Evolutionary conservation across 495 filamentous ascomycete genomes (phyloP).

Genomic region (Penicillium cosmopolitanum): DNA sequence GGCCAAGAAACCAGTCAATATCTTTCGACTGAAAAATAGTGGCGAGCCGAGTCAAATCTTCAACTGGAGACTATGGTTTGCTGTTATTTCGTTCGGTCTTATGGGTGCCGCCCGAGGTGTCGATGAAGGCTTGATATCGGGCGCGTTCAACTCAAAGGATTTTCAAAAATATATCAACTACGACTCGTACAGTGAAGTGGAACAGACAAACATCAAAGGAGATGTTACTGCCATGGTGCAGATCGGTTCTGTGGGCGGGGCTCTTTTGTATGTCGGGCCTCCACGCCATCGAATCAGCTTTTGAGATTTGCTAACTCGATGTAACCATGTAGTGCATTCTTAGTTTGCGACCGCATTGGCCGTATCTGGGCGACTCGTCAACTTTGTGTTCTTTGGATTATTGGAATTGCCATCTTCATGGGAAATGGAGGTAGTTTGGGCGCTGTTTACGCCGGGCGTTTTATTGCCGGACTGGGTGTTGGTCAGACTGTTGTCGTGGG

Average conservation of each 20-base stretch:
- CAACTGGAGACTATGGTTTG: conserved; percentile 66
- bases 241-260: conserved; percentile 66
- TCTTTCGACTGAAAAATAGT: conserved; percentile 59
- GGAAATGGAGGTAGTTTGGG: conserved; percentile 59
- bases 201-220: conserved; percentile 60
- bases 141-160: conserved; percentile 60
- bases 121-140: conserved; percentile 72
- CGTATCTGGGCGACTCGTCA: conserved; percentile 68
- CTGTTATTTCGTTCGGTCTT: conserved; percentile 65
- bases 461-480: conserved; percentile 67
- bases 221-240: conserved; percentile 74
- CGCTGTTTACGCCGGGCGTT: conserved; percentile 65
- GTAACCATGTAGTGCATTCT: conserved; percentile 49
- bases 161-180: conserved; percentile 59
- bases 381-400: conserved; percentile 64
- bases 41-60: conserved; percentile 58
- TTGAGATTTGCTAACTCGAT: neutral
- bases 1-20: conserved; percentile 63
- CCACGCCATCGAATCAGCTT: neutral
- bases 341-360: conserved; percentile 65
- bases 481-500: conserved; percentile 67
- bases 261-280: conserved; percentile 50
- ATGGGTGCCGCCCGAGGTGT: conserved; percentile 64
- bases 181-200: conserved; percentile 54
- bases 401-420: conserved; percentile 69